phyloP scores from a whole-genome alignment of 768 basidiomycete species.

The Terana coerulea region DNA sequence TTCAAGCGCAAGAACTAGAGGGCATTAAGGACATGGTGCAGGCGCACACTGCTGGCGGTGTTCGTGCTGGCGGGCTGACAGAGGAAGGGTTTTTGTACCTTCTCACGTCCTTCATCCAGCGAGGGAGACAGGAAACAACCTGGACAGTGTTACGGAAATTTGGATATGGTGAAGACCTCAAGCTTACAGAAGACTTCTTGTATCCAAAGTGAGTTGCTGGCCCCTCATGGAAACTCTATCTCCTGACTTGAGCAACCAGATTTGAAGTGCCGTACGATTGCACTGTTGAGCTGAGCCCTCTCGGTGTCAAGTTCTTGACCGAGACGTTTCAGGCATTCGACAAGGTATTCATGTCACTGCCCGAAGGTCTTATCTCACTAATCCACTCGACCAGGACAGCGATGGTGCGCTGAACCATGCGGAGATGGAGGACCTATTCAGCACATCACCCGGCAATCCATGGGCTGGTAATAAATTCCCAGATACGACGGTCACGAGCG shows the following conservation, averaged over 20 bases:
- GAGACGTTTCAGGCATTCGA: slow-evolving; percentile 96
- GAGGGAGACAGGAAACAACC: slow-evolving; percentile 92
- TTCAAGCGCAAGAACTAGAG: slow-evolving; percentile 91
- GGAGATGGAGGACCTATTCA: slow-evolving; percentile 87
- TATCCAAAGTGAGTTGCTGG: slow-evolving; percentile 67
- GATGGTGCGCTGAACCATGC: slow-evolving; percentile 85
- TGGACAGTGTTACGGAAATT: slow-evolving; percentile 96
- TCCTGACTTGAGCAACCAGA: slow-evolving; percentile 37
- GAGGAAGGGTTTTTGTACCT: slow-evolving; percentile 92
- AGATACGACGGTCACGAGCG: slow-evolving; percentile 83
- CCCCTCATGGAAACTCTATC: neutral
- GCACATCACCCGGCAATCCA: slow-evolving; percentile 95
- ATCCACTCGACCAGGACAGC: slow-evolving; percentile 64
- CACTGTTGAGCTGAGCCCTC: slow-evolving; percentile 91
- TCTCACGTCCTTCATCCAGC: slow-evolving; percentile 95
- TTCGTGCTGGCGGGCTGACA: slow-evolving; percentile 79
- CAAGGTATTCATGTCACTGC: slow-evolving; percentile 49
- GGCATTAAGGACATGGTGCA: slow-evolving; percentile 94
- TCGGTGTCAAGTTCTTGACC: slow-evolving; percentile 95
- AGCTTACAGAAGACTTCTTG: slow-evolving; percentile 83
- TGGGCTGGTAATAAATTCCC: slow-evolving; percentile 92
- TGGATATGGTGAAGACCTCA: slow-evolving; percentile 93
- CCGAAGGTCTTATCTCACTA: neutral
- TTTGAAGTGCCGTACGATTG: slow-evolving; percentile 93
- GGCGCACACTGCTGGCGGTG: slow-evolving; percentile 69